phyloP scores from a whole-genome alignment of 179 eudicot genomes.

The Amaranthus tricolor region DNA sequence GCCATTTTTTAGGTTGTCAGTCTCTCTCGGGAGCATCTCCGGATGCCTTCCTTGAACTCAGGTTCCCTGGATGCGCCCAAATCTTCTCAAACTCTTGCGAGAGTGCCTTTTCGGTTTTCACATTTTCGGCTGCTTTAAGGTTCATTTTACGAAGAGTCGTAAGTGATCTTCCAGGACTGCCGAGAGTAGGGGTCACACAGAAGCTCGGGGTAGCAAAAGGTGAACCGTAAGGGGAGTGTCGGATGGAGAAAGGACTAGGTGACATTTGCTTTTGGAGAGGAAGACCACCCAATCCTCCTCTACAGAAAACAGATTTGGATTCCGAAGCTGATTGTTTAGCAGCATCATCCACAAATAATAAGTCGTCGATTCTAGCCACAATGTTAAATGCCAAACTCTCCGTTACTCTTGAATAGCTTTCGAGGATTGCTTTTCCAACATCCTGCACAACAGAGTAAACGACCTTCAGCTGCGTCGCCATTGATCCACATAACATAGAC shows the following conservation, averaged over 20 bases:
- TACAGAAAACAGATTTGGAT: constrained; percentile 47
- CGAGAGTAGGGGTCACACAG: constrained; percentile 61
- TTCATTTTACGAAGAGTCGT: constrained; percentile 38
- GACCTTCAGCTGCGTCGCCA: not conserved
- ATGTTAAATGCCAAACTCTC: constrained; percentile 52
- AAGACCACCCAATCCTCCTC: constrained; percentile 64
- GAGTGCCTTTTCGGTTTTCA: constrained; percentile 23
- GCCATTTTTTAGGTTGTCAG: not conserved
- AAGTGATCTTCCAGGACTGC: constrained; percentile 57
- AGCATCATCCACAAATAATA: constrained; percentile 60
- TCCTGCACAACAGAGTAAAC: constrained; percentile 26
- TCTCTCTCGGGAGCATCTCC: constrained; percentile 37
- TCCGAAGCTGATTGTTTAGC: constrained; percentile 59
- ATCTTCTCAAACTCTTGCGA: constrained; percentile 30
- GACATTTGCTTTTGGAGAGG: constrained; percentile 82
- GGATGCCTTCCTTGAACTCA: constrained; percentile 27
- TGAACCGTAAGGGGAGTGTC: constrained; percentile 69
- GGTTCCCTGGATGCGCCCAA: constrained; percentile 40
- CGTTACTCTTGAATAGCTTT: constrained; percentile 48
- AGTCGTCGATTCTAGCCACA: constrained; percentile 47
- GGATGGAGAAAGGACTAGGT: constrained; percentile 90
- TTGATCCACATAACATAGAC: too few relatives aligned
- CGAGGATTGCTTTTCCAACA: constrained; percentile 47
- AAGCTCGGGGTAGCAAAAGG: constrained; percentile 88
- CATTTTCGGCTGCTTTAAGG: constrained; percentile 30